Percentiles rank a stretch among this genome's conserved stretches.
These are phyloP conservation scores for Hura crepitans DNA, from an alignment of 441 rosid species.

Conservation along the genomic window DNA sequence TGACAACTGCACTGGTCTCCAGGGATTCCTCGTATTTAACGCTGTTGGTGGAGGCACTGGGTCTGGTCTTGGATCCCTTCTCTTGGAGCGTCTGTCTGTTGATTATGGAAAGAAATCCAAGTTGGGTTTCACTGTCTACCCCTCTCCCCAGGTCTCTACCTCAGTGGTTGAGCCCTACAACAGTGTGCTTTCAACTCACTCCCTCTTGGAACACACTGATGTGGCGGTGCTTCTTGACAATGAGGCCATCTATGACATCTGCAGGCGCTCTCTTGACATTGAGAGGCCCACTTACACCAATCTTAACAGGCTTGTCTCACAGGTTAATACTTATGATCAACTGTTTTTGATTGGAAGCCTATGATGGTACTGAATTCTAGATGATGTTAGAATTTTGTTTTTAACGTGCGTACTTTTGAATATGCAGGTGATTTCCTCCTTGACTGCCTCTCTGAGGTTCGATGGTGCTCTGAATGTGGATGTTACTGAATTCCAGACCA, in stretches of 20 bases:
- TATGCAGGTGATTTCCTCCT: conserved; percentile 68
- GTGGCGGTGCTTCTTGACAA: conserved; percentile 82
- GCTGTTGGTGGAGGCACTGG: conserved; percentile 53
- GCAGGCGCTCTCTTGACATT: conserved; percentile 81
- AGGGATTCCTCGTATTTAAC: conserved; percentile 49
- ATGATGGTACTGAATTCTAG: neutral
- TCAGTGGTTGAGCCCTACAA: conserved; percentile 50
- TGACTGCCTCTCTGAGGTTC: conserved; percentile 81
- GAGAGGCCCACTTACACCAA: conserved; percentile 87
- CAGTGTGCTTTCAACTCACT: conserved; percentile 50
- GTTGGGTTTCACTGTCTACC: conserved; percentile 46
- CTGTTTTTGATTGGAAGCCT: neutral
- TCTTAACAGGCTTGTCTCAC: conserved; percentile 82
- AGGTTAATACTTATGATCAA: conserved; percentile 33
- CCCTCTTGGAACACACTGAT: conserved; percentile 49
- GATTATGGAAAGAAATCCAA: conserved; percentile 64
- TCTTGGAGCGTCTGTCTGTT: conserved; percentile 45
- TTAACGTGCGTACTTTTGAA: neutral
- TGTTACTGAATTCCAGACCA: conserved; percentile 88
- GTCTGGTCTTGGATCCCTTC: conserved; percentile 48
- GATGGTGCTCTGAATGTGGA: conserved; percentile 91
- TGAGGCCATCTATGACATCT: conserved; percentile 83
- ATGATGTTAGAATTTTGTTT: neutral
- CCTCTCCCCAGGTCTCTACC: conserved; percentile 46
- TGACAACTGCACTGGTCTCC: conserved; percentile 50